A percentile compares a stretch with the other conserved stretches of the same genome.
These are phyloP conservation scores for Epichloe aotearoae DNA, from an alignment of 2,329 filamentous ascomycete species.

Conservation along the genomic window DNA sequence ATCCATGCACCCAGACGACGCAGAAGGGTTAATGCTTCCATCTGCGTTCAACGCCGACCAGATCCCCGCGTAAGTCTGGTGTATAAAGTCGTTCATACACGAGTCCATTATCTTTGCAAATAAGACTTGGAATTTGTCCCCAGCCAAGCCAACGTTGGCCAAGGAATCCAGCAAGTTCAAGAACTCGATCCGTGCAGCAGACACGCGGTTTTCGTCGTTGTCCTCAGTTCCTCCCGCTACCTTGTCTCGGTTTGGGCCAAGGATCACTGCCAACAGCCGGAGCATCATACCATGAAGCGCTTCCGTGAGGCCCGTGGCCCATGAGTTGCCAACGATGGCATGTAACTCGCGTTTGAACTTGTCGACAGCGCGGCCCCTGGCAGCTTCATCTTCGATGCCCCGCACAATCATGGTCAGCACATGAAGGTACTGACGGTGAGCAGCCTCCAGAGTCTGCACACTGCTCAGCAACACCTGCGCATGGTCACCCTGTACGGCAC, in stretches of 20 bases:
- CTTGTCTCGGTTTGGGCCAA: conserved; percentile 17
- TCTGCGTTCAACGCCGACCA: conserved; percentile 30
- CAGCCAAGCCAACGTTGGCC: conserved; percentile 52
- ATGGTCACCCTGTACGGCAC: conserved; percentile 28
- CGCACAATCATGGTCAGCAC: conserved; percentile 38
- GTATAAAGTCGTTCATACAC: conserved; percentile 51
- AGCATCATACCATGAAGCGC: conserved; percentile 43
- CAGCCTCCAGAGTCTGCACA: conserved; percentile 45
- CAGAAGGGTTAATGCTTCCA: conserved; percentile 5
- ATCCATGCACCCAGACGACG: conserved; percentile 33
- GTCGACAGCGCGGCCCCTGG: conserved; percentile 24
- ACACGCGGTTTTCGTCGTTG: conserved; percentile 12
- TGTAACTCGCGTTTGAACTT: conserved; percentile 50
- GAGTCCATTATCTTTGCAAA: conserved; percentile 59
- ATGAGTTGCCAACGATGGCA: conserved; percentile 51
- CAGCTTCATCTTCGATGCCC: conserved; percentile 27
- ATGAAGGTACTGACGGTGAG: conserved; percentile 43
- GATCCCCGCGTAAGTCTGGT: conserved; percentile 46
- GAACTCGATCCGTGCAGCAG: conserved; percentile 35
- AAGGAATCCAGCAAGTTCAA: conserved; percentile 45
- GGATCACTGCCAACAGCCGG: conserved; percentile 36
- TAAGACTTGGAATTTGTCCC: conserved; percentile 54
- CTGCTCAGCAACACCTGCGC: conserved; percentile 36
- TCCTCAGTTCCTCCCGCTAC: not conserved
- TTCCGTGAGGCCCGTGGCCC: conserved; percentile 37